These are phyloP conservation scores for Yamadazyma aaseri DNA, from an alignment of 1,139 yeast species.

Conservation along the genomic window DNA sequence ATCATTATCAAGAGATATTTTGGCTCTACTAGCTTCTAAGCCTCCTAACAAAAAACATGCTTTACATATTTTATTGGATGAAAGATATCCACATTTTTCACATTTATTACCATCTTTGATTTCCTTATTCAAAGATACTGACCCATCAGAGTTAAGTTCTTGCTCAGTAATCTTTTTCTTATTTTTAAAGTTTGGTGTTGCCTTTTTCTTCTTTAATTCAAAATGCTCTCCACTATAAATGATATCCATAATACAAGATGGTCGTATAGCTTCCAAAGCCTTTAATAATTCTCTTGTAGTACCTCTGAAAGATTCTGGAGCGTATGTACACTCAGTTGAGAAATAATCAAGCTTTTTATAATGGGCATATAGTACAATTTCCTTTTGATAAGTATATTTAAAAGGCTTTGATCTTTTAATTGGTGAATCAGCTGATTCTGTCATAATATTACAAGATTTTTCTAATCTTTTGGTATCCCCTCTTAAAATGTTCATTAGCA, in stretches of 20 bases:
- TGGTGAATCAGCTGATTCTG: conserved; percentile 76
- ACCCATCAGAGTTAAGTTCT: conserved; percentile 60
- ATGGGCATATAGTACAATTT: conserved; percentile 95
- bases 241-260: conserved; percentile 91
- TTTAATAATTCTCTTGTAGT: conserved; percentile 93
- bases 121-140: conserved; percentile 42
- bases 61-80: conserved; percentile 86
- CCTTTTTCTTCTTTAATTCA: conserved; percentile 58
- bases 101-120: conserved; percentile 70
- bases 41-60: conserved; percentile 91
- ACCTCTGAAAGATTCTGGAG: conserved; percentile 98
- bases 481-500: conserved; percentile 86
- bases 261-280: conserved; percentile 84
- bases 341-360: conserved; percentile 93
- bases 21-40: conserved; percentile 71
- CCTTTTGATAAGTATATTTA: conserved; percentile 95
- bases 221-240: conserved; percentile 92
- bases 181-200: conserved; percentile 31
- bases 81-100: conserved; percentile 86
- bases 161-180: conserved; percentile 30
- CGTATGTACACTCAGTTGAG: conserved; percentile 96
- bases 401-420: conserved; percentile 92
- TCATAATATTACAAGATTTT: conserved; percentile 83
- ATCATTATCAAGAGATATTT: conserved; percentile 52
- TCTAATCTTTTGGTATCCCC: conserved; percentile 97